Evolutionary conservation across 2,329 filamentous ascomycete genomes (phyloP), one percentile per base, ranked within the genome.

Genomic region (Fusarium marasasianum): DNA sequence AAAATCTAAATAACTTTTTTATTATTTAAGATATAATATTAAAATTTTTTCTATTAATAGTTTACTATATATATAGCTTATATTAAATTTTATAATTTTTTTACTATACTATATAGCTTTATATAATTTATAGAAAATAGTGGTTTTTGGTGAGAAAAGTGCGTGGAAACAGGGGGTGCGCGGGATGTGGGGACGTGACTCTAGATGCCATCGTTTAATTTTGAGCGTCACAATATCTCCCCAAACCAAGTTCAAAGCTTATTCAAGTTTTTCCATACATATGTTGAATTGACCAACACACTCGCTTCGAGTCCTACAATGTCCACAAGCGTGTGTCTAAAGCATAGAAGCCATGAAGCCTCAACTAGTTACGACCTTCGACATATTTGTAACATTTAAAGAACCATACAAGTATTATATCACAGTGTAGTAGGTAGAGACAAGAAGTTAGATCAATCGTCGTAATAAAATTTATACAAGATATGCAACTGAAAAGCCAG

Each of bases 401-500:
- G 24, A 51, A 33, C 40, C 37, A 43, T 35, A 5, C 10, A 38
- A 15, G n/a, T 5, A 7, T 29, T 17, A 41, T 2, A 8, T 24
- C 60, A 65, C n/a, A 43, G 4, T 11, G 14, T 4, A 18, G 1
- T 22, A 6, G 38, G 17, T n/a, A 13, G 8, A 24, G 4, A 31
- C 33, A 33, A 35, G 3, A 53, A 20, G 14, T 37, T 31, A 45
- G 33, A 29, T 68, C 22, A 54, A 58, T 68, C 62, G 68, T 72
- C 69, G 69, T 72, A 69, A 69, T 69, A 75, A 75, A 75, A 65
- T 76, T 77, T 77, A 77, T 77, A 77, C 75, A 76, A 76, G 73
- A 77, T 56, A 72, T 71, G 62, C 45, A 63, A 53, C 76, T 65
- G 72, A 66, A 73, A 74, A 48, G 53, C 22, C 71, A 76, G 66